These are phyloP conservation scores for Trametes hirsuta DNA, from an alignment of 1,284 basidiomycete species.

Conservation along the genomic window DNA sequence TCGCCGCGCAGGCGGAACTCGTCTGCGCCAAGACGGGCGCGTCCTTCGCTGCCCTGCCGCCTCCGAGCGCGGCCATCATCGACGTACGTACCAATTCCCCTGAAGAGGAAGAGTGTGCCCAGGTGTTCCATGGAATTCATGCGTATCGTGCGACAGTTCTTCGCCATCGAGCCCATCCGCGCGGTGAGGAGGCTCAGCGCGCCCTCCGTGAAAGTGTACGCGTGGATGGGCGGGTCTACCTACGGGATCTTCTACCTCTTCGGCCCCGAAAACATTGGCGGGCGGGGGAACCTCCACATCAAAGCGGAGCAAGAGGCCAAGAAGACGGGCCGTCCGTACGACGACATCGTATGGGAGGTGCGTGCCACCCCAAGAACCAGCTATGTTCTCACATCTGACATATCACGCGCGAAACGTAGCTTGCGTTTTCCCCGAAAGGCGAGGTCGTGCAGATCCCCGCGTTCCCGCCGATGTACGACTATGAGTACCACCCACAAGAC, in stretches of 20 bases:
- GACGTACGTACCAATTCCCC: not conserved
- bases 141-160: constrained; percentile 12
- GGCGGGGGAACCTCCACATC: not conserved
- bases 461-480: constrained; percentile 27
- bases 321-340: not conserved
- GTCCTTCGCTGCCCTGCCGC: not conserved
- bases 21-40: not conserved
- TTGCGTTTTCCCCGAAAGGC: constrained; percentile 4
- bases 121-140: not conserved
- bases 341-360: constrained; percentile 8
- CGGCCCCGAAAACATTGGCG: constrained; percentile 1
- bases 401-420: not conserved
- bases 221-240: constrained; percentile 21
- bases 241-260: constrained; percentile 11
- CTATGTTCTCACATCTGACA: not conserved
- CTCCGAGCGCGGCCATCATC: constrained; percentile 1
- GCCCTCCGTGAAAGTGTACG: constrained; percentile 19
- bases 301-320: not conserved
- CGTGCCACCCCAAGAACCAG: not conserved
- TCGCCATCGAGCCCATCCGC: constrained; percentile 9
- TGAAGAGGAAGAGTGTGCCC: not conserved
- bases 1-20: not conserved
- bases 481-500: constrained; percentile 25
- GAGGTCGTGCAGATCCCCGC: constrained; percentile 17
- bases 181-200: constrained; percentile 11